Evolutionary conservation across 768 basidiomycete species (phyloP).

Genomic region (Cystofilobasidium macerans): DNA sequence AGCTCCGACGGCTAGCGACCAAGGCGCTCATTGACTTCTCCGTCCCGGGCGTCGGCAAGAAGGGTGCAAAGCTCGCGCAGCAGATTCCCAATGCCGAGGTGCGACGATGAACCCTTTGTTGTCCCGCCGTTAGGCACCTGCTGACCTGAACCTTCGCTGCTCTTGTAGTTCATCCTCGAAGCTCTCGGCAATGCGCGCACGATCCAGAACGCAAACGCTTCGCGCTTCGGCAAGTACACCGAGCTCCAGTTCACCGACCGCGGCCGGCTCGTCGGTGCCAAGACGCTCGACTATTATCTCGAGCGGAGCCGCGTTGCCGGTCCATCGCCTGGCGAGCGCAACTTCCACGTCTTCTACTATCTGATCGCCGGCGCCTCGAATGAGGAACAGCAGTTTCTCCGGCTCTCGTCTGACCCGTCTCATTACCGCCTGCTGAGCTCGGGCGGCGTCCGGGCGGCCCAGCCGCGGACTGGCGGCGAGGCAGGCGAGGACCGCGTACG

Average conservation of each 20-base stretch:
- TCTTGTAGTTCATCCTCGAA: constrained; percentile 66
- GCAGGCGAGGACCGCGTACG: constrained; percentile 63
- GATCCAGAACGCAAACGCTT: constrained; percentile 79
- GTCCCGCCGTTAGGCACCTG: not conserved
- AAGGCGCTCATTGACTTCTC: constrained; percentile 85
- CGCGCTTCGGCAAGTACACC: constrained; percentile 94
- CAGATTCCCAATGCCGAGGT: constrained; percentile 80
- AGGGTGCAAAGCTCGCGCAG: constrained; percentile 71
- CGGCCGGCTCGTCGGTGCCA: constrained; percentile 75
- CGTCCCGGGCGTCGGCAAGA: constrained; percentile 70
- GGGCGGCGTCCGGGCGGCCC: constrained; percentile 30
- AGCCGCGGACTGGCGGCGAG: constrained; percentile 2
- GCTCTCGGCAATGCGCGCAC: constrained; percentile 79
- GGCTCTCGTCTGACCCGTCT: constrained; percentile 59
- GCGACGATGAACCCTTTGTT: not conserved
- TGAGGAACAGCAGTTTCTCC: constrained; percentile 81
- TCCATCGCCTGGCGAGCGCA: constrained; percentile 65
- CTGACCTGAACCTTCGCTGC: not conserved
- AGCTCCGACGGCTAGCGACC: constrained; percentile 77
- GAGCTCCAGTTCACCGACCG: constrained; percentile 93
- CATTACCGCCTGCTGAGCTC: constrained; percentile 67
- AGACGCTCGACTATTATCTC: constrained; percentile 93
- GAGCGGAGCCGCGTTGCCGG: constrained; percentile 81
- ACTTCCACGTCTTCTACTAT: constrained; percentile 97
- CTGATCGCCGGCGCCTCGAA: constrained; percentile 77